A percentile compares a stretch with the other conserved stretches of the same genome.
phyloP scores from a whole-genome alignment of 257 asterid genomes.

The Vinca minor region DNA sequence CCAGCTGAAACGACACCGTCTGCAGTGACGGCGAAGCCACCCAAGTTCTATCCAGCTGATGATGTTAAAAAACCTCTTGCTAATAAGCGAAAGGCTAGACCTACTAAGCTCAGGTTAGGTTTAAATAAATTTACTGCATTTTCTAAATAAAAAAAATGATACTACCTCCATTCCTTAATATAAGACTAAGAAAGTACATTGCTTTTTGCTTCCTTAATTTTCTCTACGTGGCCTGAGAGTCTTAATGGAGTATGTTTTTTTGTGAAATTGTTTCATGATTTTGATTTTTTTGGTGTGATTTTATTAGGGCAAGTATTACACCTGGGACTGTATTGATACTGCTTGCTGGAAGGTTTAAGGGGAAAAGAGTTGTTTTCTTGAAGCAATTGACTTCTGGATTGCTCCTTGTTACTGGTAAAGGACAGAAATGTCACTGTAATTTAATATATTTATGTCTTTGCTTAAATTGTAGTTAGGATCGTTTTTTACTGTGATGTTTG shows the following conservation, averaged over 20 bases:
- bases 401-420: slow-evolving; percentile 25
- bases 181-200: too few relatives aligned
- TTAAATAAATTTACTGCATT: not conserved
- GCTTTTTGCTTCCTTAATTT: not conserved
- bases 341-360: slow-evolving; percentile 24
- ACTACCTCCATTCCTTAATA: too few relatives aligned
- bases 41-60: slow-evolving; percentile 24
- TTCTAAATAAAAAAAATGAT: too few relatives aligned
- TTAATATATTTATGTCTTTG: not conserved
- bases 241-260: not conserved
- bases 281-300: not conserved
- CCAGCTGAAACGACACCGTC: slow-evolving; percentile 5
- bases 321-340: slow-evolving; percentile 26
- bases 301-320: slow-evolving; percentile 24
- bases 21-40: slow-evolving; percentile 10
- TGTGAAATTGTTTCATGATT: not conserved
- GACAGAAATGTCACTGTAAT: not conserved
- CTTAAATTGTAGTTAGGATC: rapidly evolving
- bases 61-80: slow-evolving; percentile 24
- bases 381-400: slow-evolving; percentile 24
- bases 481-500: not conserved
- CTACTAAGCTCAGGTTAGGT: slow-evolving; percentile 29
- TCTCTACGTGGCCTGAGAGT: not conserved
- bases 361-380: slow-evolving; percentile 28
- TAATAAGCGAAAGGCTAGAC: slow-evolving; percentile 23